Conservation (phyloP, 495 filamentous ascomycete species). For the Tuber indicum region DNA sequence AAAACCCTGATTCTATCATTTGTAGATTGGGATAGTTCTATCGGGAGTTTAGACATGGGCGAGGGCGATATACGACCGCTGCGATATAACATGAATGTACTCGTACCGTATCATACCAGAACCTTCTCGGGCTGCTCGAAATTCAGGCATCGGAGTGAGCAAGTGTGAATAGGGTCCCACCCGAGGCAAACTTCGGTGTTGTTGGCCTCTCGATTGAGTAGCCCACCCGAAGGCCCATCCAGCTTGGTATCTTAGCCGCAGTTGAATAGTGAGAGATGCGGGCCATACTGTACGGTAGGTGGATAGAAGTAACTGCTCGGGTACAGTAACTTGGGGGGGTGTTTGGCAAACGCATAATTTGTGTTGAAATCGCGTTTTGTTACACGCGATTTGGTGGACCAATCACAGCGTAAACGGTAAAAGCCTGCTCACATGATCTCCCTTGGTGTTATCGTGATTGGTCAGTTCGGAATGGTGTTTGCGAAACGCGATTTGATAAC, state of each 20-base stretch:
- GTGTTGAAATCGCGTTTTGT: too few relatives aligned
- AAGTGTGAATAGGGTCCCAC: neutral
- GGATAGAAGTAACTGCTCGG: too few relatives aligned
- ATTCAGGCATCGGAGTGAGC: neutral
- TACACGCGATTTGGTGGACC: too few relatives aligned
- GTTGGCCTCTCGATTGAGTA: neutral
- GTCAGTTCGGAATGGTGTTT: too few relatives aligned
- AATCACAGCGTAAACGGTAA: too few relatives aligned
- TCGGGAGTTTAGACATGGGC: neutral
- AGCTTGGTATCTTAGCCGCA: neutral
- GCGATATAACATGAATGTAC: neutral
- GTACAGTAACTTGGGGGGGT: too few relatives aligned
- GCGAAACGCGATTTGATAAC: too few relatives aligned
- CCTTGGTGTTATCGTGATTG: too few relatives aligned
- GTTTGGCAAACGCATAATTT: too few relatives aligned
- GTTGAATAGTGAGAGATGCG: neutral
- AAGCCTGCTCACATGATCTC: too few relatives aligned
- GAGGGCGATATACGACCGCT: neutral
- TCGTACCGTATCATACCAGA: too few relatives aligned
- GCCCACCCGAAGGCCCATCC: neutral
- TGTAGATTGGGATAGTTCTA: neutral
- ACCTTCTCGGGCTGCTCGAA: neutral
- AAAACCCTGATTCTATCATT: neutral
- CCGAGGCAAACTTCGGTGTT: neutral
- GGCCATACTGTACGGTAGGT: too few relatives aligned